These are phyloP conservation scores for Dacryopinax spathularia DNA, from an alignment of 768 basidiomycete genomes.

Conservation along the genomic window DNA sequence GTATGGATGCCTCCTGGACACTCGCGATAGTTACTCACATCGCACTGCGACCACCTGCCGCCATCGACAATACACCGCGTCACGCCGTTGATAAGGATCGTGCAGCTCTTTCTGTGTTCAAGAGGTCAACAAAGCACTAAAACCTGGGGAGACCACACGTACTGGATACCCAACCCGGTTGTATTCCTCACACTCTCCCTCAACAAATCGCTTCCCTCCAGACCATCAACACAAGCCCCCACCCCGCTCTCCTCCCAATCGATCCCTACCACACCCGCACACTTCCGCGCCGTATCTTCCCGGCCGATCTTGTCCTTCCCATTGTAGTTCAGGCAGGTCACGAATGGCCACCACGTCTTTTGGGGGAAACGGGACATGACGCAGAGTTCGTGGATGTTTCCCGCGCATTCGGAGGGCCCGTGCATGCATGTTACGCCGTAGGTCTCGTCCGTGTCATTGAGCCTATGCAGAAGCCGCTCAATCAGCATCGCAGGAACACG, in stretches of 20 bases:
- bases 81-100: constrained; percentile 56
- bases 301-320: constrained; percentile 45
- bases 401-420: constrained; percentile 67
- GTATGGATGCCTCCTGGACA: constrained; percentile 2
- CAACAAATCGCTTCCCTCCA: constrained; percentile 52
- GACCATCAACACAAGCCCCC: constrained; percentile 35
- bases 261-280: constrained; percentile 47
- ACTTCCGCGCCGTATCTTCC: constrained; percentile 47
- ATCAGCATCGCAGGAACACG: background rate
- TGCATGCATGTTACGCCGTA: constrained; percentile 77
- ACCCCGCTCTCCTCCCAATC: constrained; percentile 52
- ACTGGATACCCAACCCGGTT: constrained; percentile 42
- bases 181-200: constrained; percentile 40
- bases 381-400: constrained; percentile 82
- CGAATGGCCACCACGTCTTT: constrained; percentile 66
- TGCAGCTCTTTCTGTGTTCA: constrained; percentile 61
- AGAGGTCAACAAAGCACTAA: constrained; percentile 7
- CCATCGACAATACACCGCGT: constrained; percentile 62
- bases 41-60: constrained; percentile 59
- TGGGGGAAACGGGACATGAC: constrained; percentile 39
- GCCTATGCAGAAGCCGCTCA: constrained; percentile 25
- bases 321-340: constrained; percentile 65
- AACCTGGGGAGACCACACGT: constrained; percentile 16
- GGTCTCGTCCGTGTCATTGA: constrained; percentile 46
- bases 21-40: constrained; percentile 34